Conservation (phyloP, 441 rosid species). For the Geranium incanum region DNA sequence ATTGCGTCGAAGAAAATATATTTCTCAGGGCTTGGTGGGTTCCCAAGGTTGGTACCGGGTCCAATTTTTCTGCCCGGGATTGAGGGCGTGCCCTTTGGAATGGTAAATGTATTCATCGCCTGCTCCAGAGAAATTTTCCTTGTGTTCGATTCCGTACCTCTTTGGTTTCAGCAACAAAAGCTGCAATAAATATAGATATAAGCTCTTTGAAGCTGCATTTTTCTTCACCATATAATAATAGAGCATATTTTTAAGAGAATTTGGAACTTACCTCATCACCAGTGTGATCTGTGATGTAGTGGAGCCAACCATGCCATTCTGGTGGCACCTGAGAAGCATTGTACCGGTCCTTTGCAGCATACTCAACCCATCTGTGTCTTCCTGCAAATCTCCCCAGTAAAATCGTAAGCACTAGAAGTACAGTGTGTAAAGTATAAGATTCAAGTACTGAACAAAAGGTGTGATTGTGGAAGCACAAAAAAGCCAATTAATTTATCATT, state of each 20-base stretch:
- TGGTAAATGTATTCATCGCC: constrained; percentile 79
- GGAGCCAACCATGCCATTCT: constrained; percentile 99
- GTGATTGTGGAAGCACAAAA: not conserved
- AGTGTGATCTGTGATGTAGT: constrained; percentile 83
- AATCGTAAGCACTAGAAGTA: constrained; percentile 10
- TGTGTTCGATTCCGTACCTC: constrained; percentile 85
- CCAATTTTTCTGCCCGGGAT: constrained; percentile 88
- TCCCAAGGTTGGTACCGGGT: constrained; percentile 88
- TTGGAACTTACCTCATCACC: constrained; percentile 71
- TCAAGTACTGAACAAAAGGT: not conserved
- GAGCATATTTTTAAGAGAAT: not conserved
- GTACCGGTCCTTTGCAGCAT: constrained; percentile 73
- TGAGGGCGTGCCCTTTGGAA: constrained; percentile 86
- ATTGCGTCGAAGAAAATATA: not conserved
- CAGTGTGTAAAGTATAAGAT: not conserved
- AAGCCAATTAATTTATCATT: not conserved
- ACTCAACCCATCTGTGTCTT: constrained; percentile 94
- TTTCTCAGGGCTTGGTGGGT: constrained; percentile 45
- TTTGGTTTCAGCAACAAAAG: constrained; percentile 83
- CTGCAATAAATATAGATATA: constrained; percentile 31
- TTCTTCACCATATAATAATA: not conserved
- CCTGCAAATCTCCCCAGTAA: constrained; percentile 36
- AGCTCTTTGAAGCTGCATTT: not conserved
- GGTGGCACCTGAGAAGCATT: constrained; percentile 98
- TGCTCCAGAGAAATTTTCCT: constrained; percentile 86